Evolutionary conservation across 2,329 filamentous ascomycete species (phyloP).

Genomic region (Aureobasidium namibiae): DNA sequence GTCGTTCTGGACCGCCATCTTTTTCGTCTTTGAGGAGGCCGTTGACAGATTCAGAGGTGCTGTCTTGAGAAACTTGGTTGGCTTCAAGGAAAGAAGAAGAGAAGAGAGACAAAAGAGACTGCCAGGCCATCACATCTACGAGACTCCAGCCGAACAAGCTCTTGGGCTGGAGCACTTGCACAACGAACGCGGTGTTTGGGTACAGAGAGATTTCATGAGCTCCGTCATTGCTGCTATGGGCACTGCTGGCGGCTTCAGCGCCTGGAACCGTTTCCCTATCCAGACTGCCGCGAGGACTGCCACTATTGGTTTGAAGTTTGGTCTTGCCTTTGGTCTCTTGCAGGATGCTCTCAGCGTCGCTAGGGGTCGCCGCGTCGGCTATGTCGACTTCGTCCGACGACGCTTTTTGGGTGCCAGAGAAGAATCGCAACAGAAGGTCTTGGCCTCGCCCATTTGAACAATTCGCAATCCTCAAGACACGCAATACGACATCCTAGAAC

Average conservation of each 20-base stretch:
- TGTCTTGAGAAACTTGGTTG: constrained; percentile 40
- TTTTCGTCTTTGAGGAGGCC: constrained; percentile 76
- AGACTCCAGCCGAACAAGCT: constrained; percentile 17
- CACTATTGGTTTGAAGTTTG: constrained; percentile 69
- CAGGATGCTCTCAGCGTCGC: constrained; percentile 67
- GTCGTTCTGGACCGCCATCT: constrained; percentile 63
- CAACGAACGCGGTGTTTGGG: constrained; percentile 20
- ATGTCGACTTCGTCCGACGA: constrained; percentile 54
- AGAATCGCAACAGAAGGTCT: neutral
- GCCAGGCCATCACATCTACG: constrained; percentile 26
- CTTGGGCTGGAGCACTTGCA: constrained; percentile 18
- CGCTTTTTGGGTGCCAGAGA: constrained; percentile 17
- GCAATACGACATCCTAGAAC: neutral
- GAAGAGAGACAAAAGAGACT: constrained; percentile 25
- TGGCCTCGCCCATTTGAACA: neutral
- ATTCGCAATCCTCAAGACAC: neutral
- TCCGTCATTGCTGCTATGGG: constrained; percentile 76
- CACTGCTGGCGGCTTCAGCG: constrained; percentile 77
- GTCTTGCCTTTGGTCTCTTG: constrained; percentile 68
- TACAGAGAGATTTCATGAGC: constrained; percentile 63
- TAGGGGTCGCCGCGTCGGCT: constrained; percentile 65
- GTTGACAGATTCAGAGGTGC: constrained; percentile 68
- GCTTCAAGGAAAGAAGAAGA: constrained; percentile 28
- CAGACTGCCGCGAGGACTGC: constrained; percentile 56
- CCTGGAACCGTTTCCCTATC: constrained; percentile 74